Evolutionary conservation across 1,139 yeast species (phyloP), one percentile per base, ranked within the genome.

Genomic region (Protomyces arabidopsidicola): DNA sequence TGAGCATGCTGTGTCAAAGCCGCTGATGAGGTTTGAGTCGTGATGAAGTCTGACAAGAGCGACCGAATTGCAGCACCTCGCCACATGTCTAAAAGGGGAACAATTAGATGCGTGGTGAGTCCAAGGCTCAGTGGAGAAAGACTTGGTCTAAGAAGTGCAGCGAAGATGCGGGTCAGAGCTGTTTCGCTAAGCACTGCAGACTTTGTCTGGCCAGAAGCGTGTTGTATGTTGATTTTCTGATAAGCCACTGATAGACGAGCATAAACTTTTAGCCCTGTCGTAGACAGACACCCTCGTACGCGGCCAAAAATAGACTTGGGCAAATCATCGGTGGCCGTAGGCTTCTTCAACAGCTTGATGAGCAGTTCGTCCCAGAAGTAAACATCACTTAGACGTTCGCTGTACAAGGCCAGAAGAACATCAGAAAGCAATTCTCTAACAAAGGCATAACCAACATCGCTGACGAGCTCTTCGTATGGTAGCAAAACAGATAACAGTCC

Each of bases 341-440:
- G 36, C n/a, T 31, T 35, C 12, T 14, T 14, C 20, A 18, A 20
- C 14, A 38, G 6, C 45, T 52, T 58, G 53, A 58, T 45, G 16
- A 58, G 42, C 35, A 58, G 14, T 10, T 58, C 56, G n/a, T 58
- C 62, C 62, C 62, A 58, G 31, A 58, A 52, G 50, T 55, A 58
- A 4, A 55, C 56, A 14, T 58, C 52, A 38, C 62, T 58, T 6
- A 58, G 56, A 4, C 62, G 56, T 20, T 58, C 62, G 20, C 42
- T 20, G n/a, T 51, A 48, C 8, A 50, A 27, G 56, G 27, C 27
- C 52, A 58, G 45, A 4, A 58, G 42, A 2, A 58, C 56, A 2
- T 58, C 62, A 9, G 62, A 39, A 22, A 58, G n/a, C 9, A 58
- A 18, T 14, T 58, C 62, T 5, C 62, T 45, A 1, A 22, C 45